These are phyloP conservation scores for Neurospora sp. DNA, from an alignment of 495 filamentous ascomycete genomes.

Conservation along the genomic window DNA sequence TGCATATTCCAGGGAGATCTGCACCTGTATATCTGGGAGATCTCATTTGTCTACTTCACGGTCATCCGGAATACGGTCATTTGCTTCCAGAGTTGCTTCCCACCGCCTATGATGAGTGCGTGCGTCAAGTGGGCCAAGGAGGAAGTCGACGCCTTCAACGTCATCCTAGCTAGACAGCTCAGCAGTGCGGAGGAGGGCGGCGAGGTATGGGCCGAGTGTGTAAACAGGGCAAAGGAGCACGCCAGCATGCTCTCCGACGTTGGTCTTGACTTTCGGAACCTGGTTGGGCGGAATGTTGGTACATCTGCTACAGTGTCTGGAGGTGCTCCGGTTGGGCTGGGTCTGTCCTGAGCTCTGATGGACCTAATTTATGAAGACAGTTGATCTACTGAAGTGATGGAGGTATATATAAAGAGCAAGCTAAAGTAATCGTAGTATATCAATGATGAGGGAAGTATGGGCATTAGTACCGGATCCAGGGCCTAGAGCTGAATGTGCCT, in stretches of 20 bases:
- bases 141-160: constrained; percentile 83
- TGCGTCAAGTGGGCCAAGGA: constrained; percentile 96
- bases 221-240: constrained; percentile 72
- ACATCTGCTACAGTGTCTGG: constrained; percentile 8
- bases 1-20: constrained; percentile 92
- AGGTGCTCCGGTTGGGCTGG: constrained; percentile 30
- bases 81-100: constrained; percentile 85
- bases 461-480: neutral
- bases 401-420: neutral
- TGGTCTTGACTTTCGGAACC: constrained; percentile 77
- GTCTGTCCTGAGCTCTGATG: constrained; percentile 19
- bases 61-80: constrained; percentile 83
- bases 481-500: neutral
- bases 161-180: constrained; percentile 68
- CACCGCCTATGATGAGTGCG: constrained; percentile 73
- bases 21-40: constrained; percentile 82
- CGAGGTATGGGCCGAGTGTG: constrained; percentile 69
- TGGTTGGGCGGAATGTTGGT: constrained; percentile 41
- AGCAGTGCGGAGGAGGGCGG: constrained; percentile 63
- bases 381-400: neutral
- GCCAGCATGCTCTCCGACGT: constrained; percentile 72
- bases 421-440: neutral
- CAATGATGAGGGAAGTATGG: neutral
- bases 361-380: neutral
- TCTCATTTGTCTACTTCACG: constrained; percentile 95